Evolutionary conservation across 1,284 basidiomycete species (phyloP), one percentile per base, ranked within the genome.

Genomic region (Blastosporella zonata): DNA sequence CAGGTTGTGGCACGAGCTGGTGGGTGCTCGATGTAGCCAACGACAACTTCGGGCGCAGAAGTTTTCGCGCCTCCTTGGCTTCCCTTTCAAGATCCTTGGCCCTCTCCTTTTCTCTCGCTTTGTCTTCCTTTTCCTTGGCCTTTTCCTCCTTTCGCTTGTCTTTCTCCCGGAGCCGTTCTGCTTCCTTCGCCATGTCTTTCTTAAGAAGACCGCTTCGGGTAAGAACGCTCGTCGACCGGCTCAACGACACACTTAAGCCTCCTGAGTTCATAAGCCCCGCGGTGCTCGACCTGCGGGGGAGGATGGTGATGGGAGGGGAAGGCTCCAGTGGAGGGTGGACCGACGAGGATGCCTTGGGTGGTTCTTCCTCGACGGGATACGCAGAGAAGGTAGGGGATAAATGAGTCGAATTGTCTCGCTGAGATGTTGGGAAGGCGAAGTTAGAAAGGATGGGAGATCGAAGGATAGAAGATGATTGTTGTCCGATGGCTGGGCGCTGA

Each of bases 41-140:
- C 13, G 61, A 63, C 12, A 66, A 41, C 50, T 59, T 58, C 5
- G 62, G 63, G 6, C 58, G 59, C 28, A 59, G 55, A 6, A 36
- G 38, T 34, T 48, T 56, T 12, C 50, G 37, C 13, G 46, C 29
- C 25, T 53, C 46, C 39, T 53, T 49, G 46, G 48, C 42, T 43
- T 55, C 47, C 22, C 37, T 40, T 31, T 47, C 39, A 13, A 39
- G 13, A 20, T 49, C 54, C 40, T 49, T 57, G 10, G 37, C 55
- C 41, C 51, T 56, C 25, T 52, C 53, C 43, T 53, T 53, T 12
- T 46, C 51, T 43, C 52, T 54, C 36, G 36, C 50, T 33, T 53
- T 58, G 29, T 59, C 58, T 36, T 55, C 45, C 41, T 56, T 52
- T 28, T 49, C 55, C 21, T 34, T 42, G 3, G 31, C 43, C 27